Evolutionary conservation across 305 asterid genomes (phyloP).

Genomic region (Fraxinus dipetala): DNA sequence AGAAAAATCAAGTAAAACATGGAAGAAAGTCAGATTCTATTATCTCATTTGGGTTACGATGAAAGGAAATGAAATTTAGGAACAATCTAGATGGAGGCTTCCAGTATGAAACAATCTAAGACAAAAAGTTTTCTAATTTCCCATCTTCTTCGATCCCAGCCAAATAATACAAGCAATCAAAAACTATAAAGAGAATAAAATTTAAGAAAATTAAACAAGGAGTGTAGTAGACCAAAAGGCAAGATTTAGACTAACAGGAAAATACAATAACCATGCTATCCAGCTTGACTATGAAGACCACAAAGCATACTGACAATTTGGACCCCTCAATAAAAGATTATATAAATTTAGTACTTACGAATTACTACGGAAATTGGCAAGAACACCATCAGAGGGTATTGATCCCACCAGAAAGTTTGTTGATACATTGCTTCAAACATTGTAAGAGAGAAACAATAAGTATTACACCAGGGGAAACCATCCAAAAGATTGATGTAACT

Average conservation of each 20-base stretch:
- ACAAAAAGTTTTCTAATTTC: not conserved
- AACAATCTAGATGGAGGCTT: not conserved
- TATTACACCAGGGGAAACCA: slow-evolving; percentile 21
- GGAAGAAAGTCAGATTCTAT: not conserved
- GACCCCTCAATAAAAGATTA: not conserved
- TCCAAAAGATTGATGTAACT: slow-evolving; percentile 1
- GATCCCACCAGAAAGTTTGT: slow-evolving; percentile 88
- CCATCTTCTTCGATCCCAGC: not conserved
- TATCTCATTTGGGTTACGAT: slow-evolving; percentile 8
- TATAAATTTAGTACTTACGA: slow-evolving; percentile 56
- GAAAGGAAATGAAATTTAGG: slow-evolving; percentile 2
- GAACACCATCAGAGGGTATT: slow-evolving; percentile 81
- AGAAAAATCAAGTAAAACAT: slow-evolving; percentile 7
- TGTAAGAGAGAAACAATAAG: slow-evolving; percentile 28
- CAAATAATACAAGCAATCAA: not conserved
- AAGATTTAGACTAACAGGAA: not conserved
- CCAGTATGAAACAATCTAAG: not conserved
- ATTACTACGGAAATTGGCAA: slow-evolving; percentile 59
- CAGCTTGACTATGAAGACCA: not conserved
- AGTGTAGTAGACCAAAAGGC: not conserved
- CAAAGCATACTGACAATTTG: slow-evolving; percentile 14
- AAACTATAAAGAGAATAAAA: not conserved
- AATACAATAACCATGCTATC: not conserved
- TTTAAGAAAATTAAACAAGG: not conserved
- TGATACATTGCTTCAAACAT: slow-evolving; percentile 77